Conservation (phyloP, 2,329 filamentous ascomycete species). For the Nothopassalora personata region DNA sequence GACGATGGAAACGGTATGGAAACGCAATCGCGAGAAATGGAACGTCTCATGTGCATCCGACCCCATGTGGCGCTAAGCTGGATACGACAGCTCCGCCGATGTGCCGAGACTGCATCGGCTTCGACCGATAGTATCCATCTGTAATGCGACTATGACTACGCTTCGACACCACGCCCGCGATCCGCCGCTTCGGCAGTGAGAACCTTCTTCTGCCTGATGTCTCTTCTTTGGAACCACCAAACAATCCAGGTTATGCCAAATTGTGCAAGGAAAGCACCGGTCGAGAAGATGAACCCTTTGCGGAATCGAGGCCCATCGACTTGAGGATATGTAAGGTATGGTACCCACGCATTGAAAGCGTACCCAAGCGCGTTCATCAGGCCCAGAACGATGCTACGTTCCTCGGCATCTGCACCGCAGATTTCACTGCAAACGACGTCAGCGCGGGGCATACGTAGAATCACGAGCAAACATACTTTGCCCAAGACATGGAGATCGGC, state of each 20-base stretch:
- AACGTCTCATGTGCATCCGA: slow-evolving; percentile 56
- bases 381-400: slow-evolving; percentile 60
- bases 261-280: slow-evolving; percentile 19
- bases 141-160: background rate
- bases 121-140: background rate
- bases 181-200: slow-evolving; percentile 6
- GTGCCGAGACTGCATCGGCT: background rate
- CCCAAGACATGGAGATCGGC: slow-evolving; percentile 38
- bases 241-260: slow-evolving; percentile 21
- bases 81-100: slow-evolving; percentile 65
- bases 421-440: slow-evolving; percentile 38
- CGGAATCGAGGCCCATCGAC: slow-evolving; percentile 19
- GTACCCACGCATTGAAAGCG: slow-evolving; percentile 64
- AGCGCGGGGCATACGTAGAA: background rate
- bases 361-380: slow-evolving; percentile 67
- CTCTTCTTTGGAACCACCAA: slow-evolving; percentile 20
- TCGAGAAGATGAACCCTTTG: slow-evolving; percentile 24
- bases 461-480: slow-evolving; percentile 32
- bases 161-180: background rate
- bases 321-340: slow-evolving; percentile 39
- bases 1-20: no score
- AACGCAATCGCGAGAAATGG: no score
- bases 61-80: slow-evolving; percentile 72
- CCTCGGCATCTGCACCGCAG: slow-evolving; percentile 55
- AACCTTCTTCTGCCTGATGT: slow-evolving; percentile 12